These are phyloP conservation scores for Starmerella cellae DNA, from an alignment of 805 yeast genomes.

Conservation along the genomic window DNA sequence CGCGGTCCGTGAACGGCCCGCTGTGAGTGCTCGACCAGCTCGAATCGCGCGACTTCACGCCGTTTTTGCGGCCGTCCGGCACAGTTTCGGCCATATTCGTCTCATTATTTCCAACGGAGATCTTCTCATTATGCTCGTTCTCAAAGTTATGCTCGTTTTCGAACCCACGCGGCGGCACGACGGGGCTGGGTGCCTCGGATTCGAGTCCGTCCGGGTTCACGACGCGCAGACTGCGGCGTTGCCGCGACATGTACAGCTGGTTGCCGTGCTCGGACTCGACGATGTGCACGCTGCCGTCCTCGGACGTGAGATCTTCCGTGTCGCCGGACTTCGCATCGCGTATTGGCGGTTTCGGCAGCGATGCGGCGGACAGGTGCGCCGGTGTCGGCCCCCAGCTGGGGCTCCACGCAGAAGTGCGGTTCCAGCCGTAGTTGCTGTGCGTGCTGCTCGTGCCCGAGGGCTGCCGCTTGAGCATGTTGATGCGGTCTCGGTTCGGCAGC, in stretches of 20 bases:
- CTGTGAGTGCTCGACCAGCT: conserved; percentile 10
- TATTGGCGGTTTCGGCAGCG: not conserved
- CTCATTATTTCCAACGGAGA: too few species aligned
- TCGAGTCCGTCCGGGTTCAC: conserved; percentile 18
- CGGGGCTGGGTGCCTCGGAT: not conserved
- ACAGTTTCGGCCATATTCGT: too few species aligned
- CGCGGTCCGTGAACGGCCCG: conserved; percentile 7
- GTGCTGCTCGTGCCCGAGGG: conserved; percentile 1
- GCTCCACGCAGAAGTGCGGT: not conserved
- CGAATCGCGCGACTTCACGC: conserved; percentile 3
- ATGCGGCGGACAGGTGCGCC: conserved; percentile 5
- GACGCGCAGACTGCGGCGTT: conserved; percentile 16
- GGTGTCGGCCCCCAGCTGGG: not conserved
- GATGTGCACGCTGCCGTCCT: conserved; percentile 10
- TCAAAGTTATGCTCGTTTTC: too few species aligned
- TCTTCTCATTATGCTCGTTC: too few species aligned
- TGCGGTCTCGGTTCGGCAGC: conserved; percentile 12
- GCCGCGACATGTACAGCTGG: conserved; percentile 14
- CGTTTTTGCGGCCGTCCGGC: not conserved
- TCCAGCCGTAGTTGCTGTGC: not conserved
- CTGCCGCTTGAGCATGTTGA: conserved; percentile 12
- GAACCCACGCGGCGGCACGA: not conserved
- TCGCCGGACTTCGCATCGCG: not conserved
- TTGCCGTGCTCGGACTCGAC: conserved; percentile 9
- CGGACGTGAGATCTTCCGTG: not conserved